Evolutionary conservation across 2,329 filamentous ascomycete species (phyloP).

Genomic region (Paecilomyces sp.): DNA sequence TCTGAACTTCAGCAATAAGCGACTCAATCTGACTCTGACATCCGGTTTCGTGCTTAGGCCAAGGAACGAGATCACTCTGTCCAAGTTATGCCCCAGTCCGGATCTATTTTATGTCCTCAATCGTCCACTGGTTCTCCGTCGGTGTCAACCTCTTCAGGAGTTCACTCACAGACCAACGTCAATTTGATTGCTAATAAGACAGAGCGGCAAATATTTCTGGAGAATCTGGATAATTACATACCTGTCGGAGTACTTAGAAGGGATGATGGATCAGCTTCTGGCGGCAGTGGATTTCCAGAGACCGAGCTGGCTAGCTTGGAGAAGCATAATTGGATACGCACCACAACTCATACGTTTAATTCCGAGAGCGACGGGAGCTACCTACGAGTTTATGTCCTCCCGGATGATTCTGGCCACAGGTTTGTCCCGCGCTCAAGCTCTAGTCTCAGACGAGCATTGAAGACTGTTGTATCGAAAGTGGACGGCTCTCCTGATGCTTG

Average conservation of each 20-base stretch:
- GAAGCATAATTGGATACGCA: conserved; percentile 30
- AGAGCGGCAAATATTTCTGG: conserved; percentile 6
- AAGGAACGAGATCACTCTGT: neutral
- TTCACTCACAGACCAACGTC: neutral
- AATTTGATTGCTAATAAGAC: neutral
- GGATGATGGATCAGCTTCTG: neutral
- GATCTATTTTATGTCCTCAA: neutral
- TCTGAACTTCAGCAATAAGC: neutral
- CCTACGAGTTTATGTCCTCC: conserved; percentile 32
- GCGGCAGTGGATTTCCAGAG: conserved; percentile 8
- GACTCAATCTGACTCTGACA: neutral
- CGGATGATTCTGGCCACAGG: conserved; percentile 30
- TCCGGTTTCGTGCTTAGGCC: neutral
- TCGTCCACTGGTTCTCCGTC: neutral
- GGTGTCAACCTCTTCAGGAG: neutral
- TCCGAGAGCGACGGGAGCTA: conserved; percentile 11
- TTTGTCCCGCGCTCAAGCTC: conserved; percentile 25
- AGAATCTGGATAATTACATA: conserved; percentile 17
- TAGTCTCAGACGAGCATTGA: conserved; percentile 28
- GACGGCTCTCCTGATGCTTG: conserved; percentile 34
- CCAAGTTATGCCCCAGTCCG: neutral
- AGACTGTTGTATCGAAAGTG: conserved; percentile 30
- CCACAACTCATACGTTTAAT: conserved; percentile 11
- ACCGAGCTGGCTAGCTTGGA: conserved; percentile 20
- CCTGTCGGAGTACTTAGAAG: conserved; percentile 24